A percentile compares a stretch with the other conserved stretches of the same genome.
These are phyloP conservation scores for Botrytis porri DNA, from an alignment of 2,329 filamentous ascomycete genomes.

Conservation along the genomic window DNA sequence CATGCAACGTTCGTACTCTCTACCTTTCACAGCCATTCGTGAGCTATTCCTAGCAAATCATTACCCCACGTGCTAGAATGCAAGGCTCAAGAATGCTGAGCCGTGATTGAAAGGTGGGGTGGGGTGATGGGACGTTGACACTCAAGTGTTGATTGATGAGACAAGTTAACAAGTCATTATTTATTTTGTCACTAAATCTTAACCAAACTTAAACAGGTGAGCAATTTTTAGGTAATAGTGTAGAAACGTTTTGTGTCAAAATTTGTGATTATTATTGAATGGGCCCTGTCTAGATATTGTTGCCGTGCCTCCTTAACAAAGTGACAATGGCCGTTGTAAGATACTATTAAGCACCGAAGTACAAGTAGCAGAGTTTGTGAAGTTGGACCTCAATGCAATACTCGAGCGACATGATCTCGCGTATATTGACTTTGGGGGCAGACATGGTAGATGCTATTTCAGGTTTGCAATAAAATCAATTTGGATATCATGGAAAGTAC, in stretches of 20 bases:
- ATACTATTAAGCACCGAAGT: neutral
- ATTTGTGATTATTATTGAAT: neutral
- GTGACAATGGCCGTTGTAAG: neutral
- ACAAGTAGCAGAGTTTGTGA: neutral
- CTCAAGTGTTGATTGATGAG: neutral
- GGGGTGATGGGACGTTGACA: neutral
- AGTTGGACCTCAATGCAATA: neutral
- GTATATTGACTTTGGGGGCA: neutral
- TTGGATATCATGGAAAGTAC: conserved; percentile 9
- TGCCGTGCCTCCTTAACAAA: neutral
- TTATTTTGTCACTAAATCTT: neutral
- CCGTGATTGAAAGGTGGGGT: neutral
- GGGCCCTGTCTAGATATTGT: neutral
- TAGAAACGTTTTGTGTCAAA: neutral
- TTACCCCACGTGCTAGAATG: conserved; percentile 9
- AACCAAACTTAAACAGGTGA: neutral
- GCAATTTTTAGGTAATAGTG: neutral
- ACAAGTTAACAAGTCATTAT: neutral
- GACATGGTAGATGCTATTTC: neutral
- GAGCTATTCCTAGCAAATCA: conserved; percentile 7
- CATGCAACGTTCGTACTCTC: neutral
- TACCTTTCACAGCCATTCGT: neutral
- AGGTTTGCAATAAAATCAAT: neutral
- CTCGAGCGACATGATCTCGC: neutral
- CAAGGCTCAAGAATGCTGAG: conserved; percentile 11